Evolutionary conservation across 345 rosid species (phyloP).

Genomic region (Hibiscus tridactylites): DNA sequence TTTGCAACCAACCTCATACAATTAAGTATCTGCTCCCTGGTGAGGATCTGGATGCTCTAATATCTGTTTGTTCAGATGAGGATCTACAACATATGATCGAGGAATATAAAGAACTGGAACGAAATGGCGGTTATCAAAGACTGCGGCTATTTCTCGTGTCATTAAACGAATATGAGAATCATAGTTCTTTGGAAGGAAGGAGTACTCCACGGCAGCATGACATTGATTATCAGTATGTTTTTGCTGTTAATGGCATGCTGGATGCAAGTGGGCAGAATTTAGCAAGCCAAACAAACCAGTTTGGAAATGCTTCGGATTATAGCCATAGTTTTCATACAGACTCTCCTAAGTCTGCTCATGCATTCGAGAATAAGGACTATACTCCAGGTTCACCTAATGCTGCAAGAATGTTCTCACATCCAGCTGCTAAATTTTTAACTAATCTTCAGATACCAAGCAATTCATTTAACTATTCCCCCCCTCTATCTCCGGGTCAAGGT

Average conservation of each 20-base stretch:
- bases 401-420: conserved; percentile 22
- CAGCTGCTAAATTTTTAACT: conserved; percentile 26
- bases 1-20: conserved; percentile 61
- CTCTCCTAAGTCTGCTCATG: conserved; percentile 35
- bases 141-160: conserved; percentile 65
- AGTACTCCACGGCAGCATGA: conserved; percentile 29
- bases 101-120: conserved; percentile 65
- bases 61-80: conserved; percentile 74
- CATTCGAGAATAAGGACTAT: conserved; percentile 39
- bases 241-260: conserved; percentile 60
- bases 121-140: conserved; percentile 57
- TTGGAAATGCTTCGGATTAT: conserved; percentile 42
- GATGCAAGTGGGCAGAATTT: conserved; percentile 43
- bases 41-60: conserved; percentile 84
- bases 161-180: conserved; percentile 43
- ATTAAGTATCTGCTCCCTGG: conserved; percentile 91
- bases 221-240: conserved; percentile 46
- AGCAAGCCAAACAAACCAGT: conserved; percentile 37
- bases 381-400: conserved; percentile 28
- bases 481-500: conserved; percentile 36
- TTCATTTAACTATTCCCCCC: conserved; percentile 32
- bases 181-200: conserved; percentile 37
- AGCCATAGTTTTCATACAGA: conserved; percentile 37
- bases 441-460: conserved; percentile 22
- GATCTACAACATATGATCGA: conserved; percentile 79